These are phyloP conservation scores for Oryza australiensis DNA, from an alignment of 176 grass and related monocot species.

Conservation along the genomic window DNA sequence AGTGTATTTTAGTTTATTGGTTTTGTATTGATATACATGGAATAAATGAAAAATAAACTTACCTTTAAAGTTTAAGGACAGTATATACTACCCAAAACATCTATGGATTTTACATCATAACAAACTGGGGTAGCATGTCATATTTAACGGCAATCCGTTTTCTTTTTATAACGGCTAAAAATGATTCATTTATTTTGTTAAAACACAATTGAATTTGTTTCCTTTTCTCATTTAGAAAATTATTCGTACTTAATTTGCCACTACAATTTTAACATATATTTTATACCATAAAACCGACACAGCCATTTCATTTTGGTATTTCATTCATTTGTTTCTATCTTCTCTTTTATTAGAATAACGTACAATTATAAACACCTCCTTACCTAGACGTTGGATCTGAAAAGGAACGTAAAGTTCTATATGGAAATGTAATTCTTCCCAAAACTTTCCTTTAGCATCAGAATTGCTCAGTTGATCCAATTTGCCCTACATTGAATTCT, in stretches of 20 bases:
- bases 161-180: not conserved
- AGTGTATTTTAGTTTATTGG: too few species aligned
- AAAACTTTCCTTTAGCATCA: not conserved
- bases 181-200: too few species aligned
- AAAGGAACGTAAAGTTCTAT: not conserved
- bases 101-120: not conserved
- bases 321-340: not conserved
- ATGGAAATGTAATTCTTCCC: not conserved
- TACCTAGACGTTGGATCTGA: too few species aligned
- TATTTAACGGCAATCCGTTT: not conserved
- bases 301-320: not conserved
- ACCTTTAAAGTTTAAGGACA: too few species aligned
- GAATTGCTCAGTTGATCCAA: not conserved
- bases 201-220: too few species aligned
- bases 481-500: not conserved
- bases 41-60: too few species aligned
- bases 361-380: too few species aligned
- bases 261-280: not conserved
- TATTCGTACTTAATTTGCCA: not conserved
- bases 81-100: not conserved
- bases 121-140: not conserved
- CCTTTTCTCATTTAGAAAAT: not conserved
- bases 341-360: too few species aligned
- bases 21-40: too few species aligned
- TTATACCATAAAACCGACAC: not conserved